phyloP scores from a whole-genome alignment of 805 yeast species.

The Lipomyces kockii region DNA sequence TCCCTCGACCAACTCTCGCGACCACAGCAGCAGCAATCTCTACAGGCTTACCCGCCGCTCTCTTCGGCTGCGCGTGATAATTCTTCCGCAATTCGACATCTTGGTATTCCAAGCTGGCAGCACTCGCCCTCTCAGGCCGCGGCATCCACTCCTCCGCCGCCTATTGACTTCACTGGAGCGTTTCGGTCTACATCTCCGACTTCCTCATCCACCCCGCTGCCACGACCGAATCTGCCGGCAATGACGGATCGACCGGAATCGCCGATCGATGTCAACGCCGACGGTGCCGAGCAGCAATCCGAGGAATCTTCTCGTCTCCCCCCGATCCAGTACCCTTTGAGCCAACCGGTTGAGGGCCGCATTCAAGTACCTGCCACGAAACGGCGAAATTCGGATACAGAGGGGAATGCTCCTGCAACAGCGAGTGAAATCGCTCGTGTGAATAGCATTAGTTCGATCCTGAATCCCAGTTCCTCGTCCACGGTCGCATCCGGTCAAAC shows the following conservation, averaged over 20 bases:
- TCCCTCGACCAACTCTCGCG: constrained; percentile 13
- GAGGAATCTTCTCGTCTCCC: constrained; percentile 23
- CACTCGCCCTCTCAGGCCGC: background rate
- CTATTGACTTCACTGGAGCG: constrained; percentile 50
- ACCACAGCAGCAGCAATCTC: constrained; percentile 11
- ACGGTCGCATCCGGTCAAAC: background rate
- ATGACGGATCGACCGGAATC: background rate
- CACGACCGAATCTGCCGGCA: background rate
- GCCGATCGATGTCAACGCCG: background rate
- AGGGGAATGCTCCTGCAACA: background rate
- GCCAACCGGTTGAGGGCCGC: background rate
- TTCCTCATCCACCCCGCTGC: constrained; percentile 14
- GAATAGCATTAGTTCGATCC: constrained; percentile 34
- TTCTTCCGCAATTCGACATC: constrained; percentile 3
- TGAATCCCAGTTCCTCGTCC: constrained; percentile 26
- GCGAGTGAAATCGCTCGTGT: constrained; percentile 15
- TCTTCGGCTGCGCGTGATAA: background rate
- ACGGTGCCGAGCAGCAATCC: background rate
- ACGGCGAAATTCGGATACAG: constrained; percentile 9
- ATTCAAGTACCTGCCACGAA: constrained; percentile 4
- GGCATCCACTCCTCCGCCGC: constrained; percentile 21
- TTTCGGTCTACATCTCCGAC: constrained; percentile 37
- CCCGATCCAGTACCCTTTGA: constrained; percentile 19
- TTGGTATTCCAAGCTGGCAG: constrained; percentile 16
- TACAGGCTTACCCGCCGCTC: constrained; percentile 12